Evolutionary conservation across 495 filamentous ascomycete genomes (phyloP).

Genomic region (Lepraria neglecta): DNA sequence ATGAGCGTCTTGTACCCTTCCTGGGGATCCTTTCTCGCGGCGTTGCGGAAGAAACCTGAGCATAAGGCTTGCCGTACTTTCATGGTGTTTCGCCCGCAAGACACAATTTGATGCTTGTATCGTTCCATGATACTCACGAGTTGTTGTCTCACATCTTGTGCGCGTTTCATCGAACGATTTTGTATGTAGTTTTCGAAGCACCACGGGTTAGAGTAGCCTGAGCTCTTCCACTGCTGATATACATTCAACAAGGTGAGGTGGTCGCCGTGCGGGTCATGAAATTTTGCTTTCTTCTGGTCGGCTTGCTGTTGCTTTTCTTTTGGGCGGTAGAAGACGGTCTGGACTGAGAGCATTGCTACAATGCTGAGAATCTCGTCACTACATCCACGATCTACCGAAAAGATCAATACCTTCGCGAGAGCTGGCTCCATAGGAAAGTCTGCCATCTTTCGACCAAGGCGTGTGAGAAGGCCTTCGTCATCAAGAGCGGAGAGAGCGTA

Average conservation of each 20-base stretch:
- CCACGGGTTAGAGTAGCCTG: slow-evolving; percentile 78
- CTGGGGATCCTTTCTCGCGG: slow-evolving; percentile 88
- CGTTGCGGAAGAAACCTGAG: slow-evolving; percentile 90
- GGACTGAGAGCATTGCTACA: slow-evolving; percentile 86
- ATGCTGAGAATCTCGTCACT: slow-evolving; percentile 92
- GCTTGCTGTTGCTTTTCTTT: slow-evolving; percentile 95
- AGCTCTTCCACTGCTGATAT: slow-evolving; percentile 89
- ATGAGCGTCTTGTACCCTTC: slow-evolving; percentile 96
- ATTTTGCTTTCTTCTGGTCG: slow-evolving; percentile 95
- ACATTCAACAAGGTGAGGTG: slow-evolving; percentile 94
- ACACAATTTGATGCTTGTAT: slow-evolving; percentile 71
- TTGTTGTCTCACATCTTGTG: slow-evolving; percentile 87
- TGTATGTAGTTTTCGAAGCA: slow-evolving; percentile 99
- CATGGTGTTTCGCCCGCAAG: slow-evolving; percentile 78
- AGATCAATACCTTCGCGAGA: slow-evolving; percentile 83
- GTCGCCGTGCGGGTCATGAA: slow-evolving; percentile 91
- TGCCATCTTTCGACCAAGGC: slow-evolving; percentile 92
- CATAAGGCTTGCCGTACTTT: slow-evolving; percentile 90
- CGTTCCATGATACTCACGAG: slow-evolving; percentile 88
- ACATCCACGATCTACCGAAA: slow-evolving; percentile 77
- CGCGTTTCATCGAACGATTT: slow-evolving; percentile 75
- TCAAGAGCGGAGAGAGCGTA: slow-evolving; percentile 90
- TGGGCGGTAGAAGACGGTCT: slow-evolving; percentile 84
- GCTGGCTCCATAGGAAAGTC: slow-evolving; percentile 94
- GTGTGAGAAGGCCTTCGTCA: slow-evolving; percentile 91